These are phyloP conservation scores for Hypoxylon sp. DNA, from an alignment of 2,329 filamentous ascomycete species.

Conservation along the genomic window DNA sequence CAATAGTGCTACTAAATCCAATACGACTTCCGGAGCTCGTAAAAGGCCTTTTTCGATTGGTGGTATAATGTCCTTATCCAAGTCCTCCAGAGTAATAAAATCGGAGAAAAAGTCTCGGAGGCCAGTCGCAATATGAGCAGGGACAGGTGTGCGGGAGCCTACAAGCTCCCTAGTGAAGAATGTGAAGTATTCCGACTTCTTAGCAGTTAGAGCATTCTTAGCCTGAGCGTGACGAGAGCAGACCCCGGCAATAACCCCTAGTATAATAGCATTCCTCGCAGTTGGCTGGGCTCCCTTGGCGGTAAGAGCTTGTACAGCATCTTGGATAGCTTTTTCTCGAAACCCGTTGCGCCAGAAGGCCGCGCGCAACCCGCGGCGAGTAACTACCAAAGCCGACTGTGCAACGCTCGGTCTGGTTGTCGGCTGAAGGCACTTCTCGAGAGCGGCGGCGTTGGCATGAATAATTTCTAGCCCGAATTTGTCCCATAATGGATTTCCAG, in stretches of 20 bases:
- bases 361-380: conserved; percentile 83
- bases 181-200: conserved; percentile 80
- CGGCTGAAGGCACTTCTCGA: conserved; percentile 84
- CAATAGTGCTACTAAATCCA: conserved; percentile 83
- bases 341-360: conserved; percentile 73
- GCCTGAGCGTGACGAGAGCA: conserved; percentile 78
- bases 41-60: conserved; percentile 90
- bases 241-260: conserved; percentile 91
- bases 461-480: conserved; percentile 77
- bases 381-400: conserved; percentile 81
- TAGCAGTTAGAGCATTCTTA: conserved; percentile 72
- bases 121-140: conserved; percentile 79
- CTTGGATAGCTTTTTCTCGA: conserved; percentile 72
- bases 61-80: conserved; percentile 82
- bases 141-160: conserved; percentile 80
- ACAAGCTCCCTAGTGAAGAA: conserved; percentile 91
- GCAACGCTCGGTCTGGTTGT: conserved; percentile 74
- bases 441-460: conserved; percentile 76
- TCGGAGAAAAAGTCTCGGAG: conserved; percentile 85
- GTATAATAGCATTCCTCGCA: conserved; percentile 80
- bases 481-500: conserved; percentile 73
- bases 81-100: conserved; percentile 81
- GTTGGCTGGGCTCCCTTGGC: conserved; percentile 75
- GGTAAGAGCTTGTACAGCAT: conserved; percentile 77
- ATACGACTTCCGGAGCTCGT: conserved; percentile 89